Evolutionary conservation across 2,329 filamentous ascomycete genomes (phyloP), one percentile per base, ranked within the genome.

Genomic region (Ophiostoma tasmaniense): DNA sequence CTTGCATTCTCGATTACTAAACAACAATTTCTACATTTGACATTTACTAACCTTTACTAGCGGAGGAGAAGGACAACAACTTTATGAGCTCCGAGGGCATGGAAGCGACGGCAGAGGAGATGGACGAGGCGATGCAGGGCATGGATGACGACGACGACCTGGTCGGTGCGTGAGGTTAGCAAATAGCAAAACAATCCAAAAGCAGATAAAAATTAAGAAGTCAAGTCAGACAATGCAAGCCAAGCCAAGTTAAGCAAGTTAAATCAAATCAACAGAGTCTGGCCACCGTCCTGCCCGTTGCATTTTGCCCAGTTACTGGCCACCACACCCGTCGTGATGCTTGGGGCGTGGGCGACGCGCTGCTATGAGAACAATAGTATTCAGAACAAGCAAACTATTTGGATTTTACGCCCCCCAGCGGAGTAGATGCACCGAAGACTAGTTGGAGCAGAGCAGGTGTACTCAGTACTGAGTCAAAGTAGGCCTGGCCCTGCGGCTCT

Each of bases 71-170:
- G 76, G 85, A 87, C 72, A 86, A 85, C 73, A 89, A 87, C 74
- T 81, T 90, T 70, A 89, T 90, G 86, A 87, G 84, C 75, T 89
- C 87, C 8, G 85, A 87, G 35, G 87, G 87, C 1, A 77, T 90
- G 69, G 87, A 89, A 74, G 87, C 86, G 6, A 89, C 84, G 3
- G 84, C 88, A 72, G 82, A 87, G 68, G 87, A 89, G 73, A 83
- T 87, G 77, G 80, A 86, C 64, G 84, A 84, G 72, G 81, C 81
- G 1, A 75, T 84, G 64, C 79, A 82, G 67, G 80, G 45, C 8
- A 22, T 13, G 20, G 71, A 69, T 28, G 69, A 70, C 64, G 64
- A 70, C 39, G 66, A 39, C 20, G 66, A 39, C 13, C 22, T 61
- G 55, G 55, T 39, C 55, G 68, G 65, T 20, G 42, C 17, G 61